Evolutionary conservation across 208 protist species (phyloP).

Genomic region (Leishmania guyanensis): DNA sequence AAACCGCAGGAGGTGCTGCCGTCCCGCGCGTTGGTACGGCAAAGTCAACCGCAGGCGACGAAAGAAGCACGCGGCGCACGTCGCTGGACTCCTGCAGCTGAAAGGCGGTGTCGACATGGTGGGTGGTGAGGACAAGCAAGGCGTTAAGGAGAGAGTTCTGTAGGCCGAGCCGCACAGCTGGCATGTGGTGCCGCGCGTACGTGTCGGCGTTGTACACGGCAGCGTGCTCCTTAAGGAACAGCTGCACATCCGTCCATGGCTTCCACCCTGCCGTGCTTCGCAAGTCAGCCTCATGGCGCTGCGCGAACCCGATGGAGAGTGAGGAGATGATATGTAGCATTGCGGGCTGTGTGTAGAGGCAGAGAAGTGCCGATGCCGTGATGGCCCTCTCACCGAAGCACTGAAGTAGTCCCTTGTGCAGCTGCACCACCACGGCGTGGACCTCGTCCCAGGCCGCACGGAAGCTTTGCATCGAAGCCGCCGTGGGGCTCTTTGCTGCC

Average conservation of each 20-base stretch:
- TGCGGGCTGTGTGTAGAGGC: conserved; percentile 35
- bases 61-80: conserved; percentile 16
- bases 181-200: conserved; percentile 51
- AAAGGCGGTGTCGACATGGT: conserved; percentile 6
- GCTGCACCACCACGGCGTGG: conserved; percentile 12
- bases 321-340: conserved; percentile 36
- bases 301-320: conserved; percentile 25
- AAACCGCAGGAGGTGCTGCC: not conserved
- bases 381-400: not conserved
- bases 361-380: not conserved
- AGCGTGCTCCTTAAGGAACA: conserved; percentile 39
- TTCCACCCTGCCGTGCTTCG: conserved; percentile 40
- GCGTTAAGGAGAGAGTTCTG: conserved; percentile 52
- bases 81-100: conserved; percentile 30
- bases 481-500: not conserved
- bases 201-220: conserved; percentile 37
- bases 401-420: conserved; percentile 10
- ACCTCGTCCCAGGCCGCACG: conserved; percentile 3
- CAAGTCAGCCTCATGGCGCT: conserved; percentile 27
- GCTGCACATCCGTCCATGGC: conserved; percentile 50
- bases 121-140: conserved; percentile 40
- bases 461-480: conserved; percentile 3
- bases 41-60: not conserved
- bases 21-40: not conserved
- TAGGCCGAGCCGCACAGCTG: conserved; percentile 33